A percentile compares a stretch with the other conserved stretches of the same genome.
These are phyloP conservation scores for Dimocarpus longan DNA, from an alignment of 345 rosid species.

Conservation along the genomic window DNA sequence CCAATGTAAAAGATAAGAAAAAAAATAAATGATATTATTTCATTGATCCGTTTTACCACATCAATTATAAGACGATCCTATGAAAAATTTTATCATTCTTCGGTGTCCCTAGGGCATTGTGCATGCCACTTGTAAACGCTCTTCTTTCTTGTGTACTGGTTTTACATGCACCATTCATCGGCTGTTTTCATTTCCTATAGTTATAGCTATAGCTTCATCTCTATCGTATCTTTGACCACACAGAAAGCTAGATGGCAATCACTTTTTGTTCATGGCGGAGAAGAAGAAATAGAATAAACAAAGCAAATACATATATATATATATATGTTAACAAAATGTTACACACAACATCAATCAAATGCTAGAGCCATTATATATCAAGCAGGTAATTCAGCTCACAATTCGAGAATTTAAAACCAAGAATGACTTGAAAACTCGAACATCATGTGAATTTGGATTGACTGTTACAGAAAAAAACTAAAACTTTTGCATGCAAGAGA, in stretches of 20 bases:
- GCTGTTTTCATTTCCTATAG: conserved; percentile 5
- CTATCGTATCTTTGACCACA: not conserved
- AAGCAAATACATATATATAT: not conserved
- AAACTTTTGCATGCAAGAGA: conserved; percentile 8
- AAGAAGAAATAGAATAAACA: not conserved
- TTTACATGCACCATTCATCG: conserved; percentile 4
- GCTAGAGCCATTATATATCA: not conserved
- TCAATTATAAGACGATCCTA: no score
- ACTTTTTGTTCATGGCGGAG: not conserved
- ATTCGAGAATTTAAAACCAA: not conserved
- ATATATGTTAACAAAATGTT: not conserved
- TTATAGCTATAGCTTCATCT: no score
- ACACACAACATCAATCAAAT: no score
- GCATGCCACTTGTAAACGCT: conserved; percentile 39
- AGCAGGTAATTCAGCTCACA: not conserved
- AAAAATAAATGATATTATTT: no score
- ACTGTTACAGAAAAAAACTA: not conserved
- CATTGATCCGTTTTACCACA: no score
- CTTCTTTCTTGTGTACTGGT: not conserved
- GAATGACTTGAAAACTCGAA: not conserved
- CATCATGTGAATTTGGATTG: conserved; percentile 2
- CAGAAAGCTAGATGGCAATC: not conserved
- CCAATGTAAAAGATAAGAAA: no score
- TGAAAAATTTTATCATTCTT: no score
- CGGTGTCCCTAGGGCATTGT: not conserved